A percentile compares a stretch with the other conserved stretches of the same genome.
Evolutionary conservation across 1,284 basidiomycete species (phyloP).

Genomic region (Sporisorium iseilematis-ciliati): DNA sequence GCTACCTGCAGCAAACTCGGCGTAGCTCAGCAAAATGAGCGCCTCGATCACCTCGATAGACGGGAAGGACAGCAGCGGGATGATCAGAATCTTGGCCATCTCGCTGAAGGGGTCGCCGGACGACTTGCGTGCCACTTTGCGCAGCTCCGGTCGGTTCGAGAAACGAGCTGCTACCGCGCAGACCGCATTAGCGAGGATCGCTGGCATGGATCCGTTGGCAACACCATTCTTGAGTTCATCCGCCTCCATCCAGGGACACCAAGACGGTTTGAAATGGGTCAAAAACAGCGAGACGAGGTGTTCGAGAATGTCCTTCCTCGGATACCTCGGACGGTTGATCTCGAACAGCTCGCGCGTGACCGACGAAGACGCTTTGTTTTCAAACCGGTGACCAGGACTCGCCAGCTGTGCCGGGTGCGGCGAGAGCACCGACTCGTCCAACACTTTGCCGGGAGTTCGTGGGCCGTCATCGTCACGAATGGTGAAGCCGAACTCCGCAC

Average conservation of each 20-base stretch:
- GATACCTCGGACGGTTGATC: conserved; percentile 58
- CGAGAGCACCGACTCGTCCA: conserved; percentile 36
- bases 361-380: conserved; percentile 51
- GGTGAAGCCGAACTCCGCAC: conserved; percentile 30
- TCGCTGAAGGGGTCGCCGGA: conserved; percentile 60
- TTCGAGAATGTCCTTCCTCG: conserved; percentile 50
- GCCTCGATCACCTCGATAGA: conserved; percentile 61
- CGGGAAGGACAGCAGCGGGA: conserved; percentile 61
- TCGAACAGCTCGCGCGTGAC: conserved; percentile 59
- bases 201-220: conserved; percentile 54
- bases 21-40: conserved; percentile 57
- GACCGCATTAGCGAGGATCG: conserved; percentile 60
- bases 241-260: conserved; percentile 61
- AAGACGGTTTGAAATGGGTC: conserved; percentile 54
- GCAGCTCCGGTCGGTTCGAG: conserved; percentile 51
- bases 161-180: conserved; percentile 60
- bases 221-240: conserved; percentile 49
- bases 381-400: conserved; percentile 25
- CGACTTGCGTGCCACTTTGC: conserved; percentile 50
- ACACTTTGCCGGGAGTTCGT: conserved; percentile 23
- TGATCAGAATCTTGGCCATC: conserved; percentile 63
- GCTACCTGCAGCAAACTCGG: conserved; percentile 60
- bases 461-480: conserved; percentile 45
- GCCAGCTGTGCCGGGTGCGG: conserved; percentile 26
- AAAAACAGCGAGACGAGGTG: conserved; percentile 55